These are phyloP conservation scores for Claviceps humidiphila DNA, from an alignment of 2,329 filamentous ascomycete species.

Conservation along the genomic window DNA sequence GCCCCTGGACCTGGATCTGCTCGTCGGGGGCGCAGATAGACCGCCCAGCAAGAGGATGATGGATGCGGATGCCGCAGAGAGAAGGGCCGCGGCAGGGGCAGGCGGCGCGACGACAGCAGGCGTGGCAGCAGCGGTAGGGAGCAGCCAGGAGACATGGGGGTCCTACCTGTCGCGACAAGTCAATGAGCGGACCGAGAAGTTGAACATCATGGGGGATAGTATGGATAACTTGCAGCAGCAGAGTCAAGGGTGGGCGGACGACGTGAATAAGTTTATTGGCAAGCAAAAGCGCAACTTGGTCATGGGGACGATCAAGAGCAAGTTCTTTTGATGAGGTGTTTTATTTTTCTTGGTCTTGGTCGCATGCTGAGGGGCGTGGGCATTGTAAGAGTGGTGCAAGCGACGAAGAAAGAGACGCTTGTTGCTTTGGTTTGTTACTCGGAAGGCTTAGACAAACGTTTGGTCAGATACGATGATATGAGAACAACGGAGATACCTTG, in stretches of 20 bases:
- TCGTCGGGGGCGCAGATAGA: conserved; percentile 80
- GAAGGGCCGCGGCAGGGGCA: conserved; percentile 38
- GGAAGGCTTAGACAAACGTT: no score
- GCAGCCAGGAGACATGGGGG: conserved; percentile 48
- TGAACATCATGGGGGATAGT: conserved; percentile 69
- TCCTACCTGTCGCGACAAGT: conserved; percentile 78
- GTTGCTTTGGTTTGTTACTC: no score
- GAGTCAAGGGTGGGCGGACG: conserved; percentile 72
- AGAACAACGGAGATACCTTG: no score
- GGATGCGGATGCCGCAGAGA: conserved; percentile 63
- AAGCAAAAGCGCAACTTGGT: conserved; percentile 81
- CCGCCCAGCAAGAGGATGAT: conserved; percentile 83
- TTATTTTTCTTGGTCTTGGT: not conserved
- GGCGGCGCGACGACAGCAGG: conserved; percentile 27
- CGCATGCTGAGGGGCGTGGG: no score
- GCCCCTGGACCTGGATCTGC: conserved; percentile 71
- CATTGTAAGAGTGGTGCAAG: no score
- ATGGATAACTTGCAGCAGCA: conserved; percentile 74
- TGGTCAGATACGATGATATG: no score
- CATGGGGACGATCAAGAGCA: conserved; percentile 53
- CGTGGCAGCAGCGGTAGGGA: conserved; percentile 12
- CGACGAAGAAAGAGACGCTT: no score
- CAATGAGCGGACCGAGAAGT: conserved; percentile 78
- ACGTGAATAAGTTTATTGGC: conserved; percentile 74
- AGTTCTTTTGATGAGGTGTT: conserved; percentile 28